phyloP scores from a whole-genome alignment of 805 yeast species.

The Starmera dryadoides region DNA sequence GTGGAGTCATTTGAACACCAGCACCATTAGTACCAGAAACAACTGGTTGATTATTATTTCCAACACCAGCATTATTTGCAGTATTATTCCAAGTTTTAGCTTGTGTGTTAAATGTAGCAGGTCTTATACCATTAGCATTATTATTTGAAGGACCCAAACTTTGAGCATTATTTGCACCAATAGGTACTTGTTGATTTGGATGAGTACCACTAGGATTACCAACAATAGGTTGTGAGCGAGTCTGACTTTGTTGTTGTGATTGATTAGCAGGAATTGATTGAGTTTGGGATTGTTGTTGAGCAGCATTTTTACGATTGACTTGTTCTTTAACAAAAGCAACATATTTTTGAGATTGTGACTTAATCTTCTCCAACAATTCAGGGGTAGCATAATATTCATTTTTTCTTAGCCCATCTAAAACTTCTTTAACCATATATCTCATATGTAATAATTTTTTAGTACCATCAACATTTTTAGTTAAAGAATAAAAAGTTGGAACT shows the following conservation, averaged over 20 bases:
- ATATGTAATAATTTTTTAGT: conserved; percentile 72
- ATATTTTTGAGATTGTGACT: conserved; percentile 66
- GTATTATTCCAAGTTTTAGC: not conserved
- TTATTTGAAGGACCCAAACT: not conserved
- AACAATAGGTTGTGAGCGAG: too few species aligned
- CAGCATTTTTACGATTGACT: conserved; percentile 24
- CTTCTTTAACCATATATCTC: conserved; percentile 71
- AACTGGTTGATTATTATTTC: too few species aligned
- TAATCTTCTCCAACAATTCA: conserved; percentile 61
- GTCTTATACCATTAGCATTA: not conserved
- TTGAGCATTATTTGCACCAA: not conserved
- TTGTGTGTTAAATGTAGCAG: not conserved
- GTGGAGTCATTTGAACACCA: conserved; percentile 7
- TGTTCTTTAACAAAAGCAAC: conserved; percentile 70
- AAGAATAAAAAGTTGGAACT: conserved; percentile 68
- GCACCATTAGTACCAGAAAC: not conserved
- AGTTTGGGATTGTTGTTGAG: too few species aligned
- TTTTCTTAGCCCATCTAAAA: conserved; percentile 59
- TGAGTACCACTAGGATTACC: too few species aligned
- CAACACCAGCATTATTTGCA: not conserved
- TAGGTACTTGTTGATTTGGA: too few species aligned
- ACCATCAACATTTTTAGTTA: conserved; percentile 69
- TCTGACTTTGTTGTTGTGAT: too few species aligned
- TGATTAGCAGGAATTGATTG: too few species aligned
- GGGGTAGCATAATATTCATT: conserved; percentile 67